Conservation (phyloP, 371 early-diverging fungal genomes). For the Mucor lusitanicus region DNA sequence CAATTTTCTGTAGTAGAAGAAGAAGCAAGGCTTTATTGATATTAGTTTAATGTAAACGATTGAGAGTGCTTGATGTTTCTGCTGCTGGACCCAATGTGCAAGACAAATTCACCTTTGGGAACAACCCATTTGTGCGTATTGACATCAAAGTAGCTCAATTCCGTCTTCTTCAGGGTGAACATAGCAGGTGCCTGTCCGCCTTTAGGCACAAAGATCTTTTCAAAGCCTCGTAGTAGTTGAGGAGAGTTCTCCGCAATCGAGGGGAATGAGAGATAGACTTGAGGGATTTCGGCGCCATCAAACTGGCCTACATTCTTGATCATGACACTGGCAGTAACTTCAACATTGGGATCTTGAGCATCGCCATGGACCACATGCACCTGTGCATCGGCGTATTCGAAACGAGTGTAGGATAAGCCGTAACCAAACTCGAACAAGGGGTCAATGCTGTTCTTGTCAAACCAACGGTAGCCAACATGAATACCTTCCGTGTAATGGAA, state of each 20-base stretch:
- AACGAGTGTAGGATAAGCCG: conserved; percentile 68
- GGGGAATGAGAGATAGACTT: conserved; percentile 60
- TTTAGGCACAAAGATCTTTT: conserved; percentile 41
- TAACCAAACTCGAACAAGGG: conserved; percentile 64
- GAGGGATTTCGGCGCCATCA: conserved; percentile 62
- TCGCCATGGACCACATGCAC: not conserved
- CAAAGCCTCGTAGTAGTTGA: conserved; percentile 56
- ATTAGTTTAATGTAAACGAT: conserved; percentile 11
- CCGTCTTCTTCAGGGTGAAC: conserved; percentile 37
- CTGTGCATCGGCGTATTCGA: conserved; percentile 39
- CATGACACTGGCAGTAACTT: conserved; percentile 32
- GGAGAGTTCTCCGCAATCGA: conserved; percentile 48
- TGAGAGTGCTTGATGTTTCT: conserved; percentile 40
- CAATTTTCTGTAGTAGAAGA: too few species aligned
- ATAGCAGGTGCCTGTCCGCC: conserved; percentile 24
- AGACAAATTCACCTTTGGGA: conserved; percentile 43
- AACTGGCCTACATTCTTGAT: conserved; percentile 52
- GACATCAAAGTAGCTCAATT: conserved; percentile 48
- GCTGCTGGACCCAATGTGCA: conserved; percentile 53
- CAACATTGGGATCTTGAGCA: conserved; percentile 7
- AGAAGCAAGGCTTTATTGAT: too few species aligned
- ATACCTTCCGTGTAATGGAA: conserved; percentile 56
- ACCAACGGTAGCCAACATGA: conserved; percentile 59
- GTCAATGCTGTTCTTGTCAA: conserved; percentile 46
- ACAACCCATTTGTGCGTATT: conserved; percentile 38